These are phyloP conservation scores for Cordyceps pruinosa DNA, from an alignment of 2,329 filamentous ascomycete species.

Conservation along the genomic window DNA sequence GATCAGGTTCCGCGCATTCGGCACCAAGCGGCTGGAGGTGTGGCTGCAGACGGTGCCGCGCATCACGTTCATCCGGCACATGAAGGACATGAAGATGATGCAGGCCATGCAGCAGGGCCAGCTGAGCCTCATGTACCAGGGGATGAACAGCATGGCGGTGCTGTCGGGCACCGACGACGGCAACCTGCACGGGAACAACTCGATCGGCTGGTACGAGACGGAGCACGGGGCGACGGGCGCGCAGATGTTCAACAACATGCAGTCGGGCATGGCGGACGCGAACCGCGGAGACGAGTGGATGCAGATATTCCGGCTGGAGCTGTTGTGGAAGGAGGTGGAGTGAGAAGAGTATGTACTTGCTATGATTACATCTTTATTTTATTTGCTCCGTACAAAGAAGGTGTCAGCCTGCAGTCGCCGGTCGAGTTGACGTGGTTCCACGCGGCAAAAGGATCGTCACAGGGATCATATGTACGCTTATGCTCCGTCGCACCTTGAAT, in stretches of 20 bases:
- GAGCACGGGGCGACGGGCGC: constrained; percentile 27
- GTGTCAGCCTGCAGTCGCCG: constrained; percentile 4
- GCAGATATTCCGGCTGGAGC: constrained; percentile 21
- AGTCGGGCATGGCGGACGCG: constrained; percentile 23
- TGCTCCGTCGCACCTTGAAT: constrained; percentile 15
- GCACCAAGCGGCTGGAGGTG: constrained; percentile 21
- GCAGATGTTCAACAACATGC: constrained; percentile 27
- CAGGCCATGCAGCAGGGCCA: constrained; percentile 28
- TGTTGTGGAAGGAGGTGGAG: constrained; percentile 27
- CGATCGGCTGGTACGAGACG: constrained; percentile 30
- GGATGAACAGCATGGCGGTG: constrained; percentile 23
- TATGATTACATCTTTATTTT: neutral
- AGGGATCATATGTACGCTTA: constrained; percentile 14
- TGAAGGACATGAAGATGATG: constrained; percentile 25
- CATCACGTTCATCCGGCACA: constrained; percentile 22
- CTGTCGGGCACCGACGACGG: constrained; percentile 24
- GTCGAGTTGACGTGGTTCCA: constrained; percentile 9
- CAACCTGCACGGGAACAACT: constrained; percentile 27
- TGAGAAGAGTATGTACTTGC: constrained; percentile 10
- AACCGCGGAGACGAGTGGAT: constrained; percentile 22
- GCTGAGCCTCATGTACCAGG: constrained; percentile 28
- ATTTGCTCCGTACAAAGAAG: neutral
- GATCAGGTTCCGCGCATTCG: constrained; percentile 23
- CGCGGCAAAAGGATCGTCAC: constrained; percentile 17
- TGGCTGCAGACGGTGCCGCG: constrained; percentile 24